A percentile compares a stretch with the other conserved stretches of the same genome.
These are phyloP conservation scores for Pseudogymnoascus pannorum DNA, from an alignment of 2,329 filamentous ascomycete genomes.

Conservation along the genomic window DNA sequence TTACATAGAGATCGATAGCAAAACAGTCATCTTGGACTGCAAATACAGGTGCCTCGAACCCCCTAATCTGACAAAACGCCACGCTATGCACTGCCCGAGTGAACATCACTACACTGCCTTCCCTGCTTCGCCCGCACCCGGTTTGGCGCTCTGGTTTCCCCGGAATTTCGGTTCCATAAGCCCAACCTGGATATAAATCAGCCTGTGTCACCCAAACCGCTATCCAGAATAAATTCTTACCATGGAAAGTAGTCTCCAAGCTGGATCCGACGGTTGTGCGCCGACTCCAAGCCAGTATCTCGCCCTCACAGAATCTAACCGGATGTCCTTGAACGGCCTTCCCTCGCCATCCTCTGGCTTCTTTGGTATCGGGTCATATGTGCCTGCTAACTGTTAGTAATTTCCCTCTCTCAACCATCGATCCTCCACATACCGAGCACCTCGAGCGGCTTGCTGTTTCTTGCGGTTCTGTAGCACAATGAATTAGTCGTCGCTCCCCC, in stretches of 20 bases:
- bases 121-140: background rate
- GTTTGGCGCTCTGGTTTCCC: background rate
- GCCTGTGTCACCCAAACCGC: background rate
- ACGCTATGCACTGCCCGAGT: slow-evolving; percentile 10
- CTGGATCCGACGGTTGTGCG: slow-evolving; percentile 85
- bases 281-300: slow-evolving; percentile 97
- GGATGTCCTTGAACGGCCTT: slow-evolving; percentile 81
- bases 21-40: background rate
- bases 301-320: slow-evolving; percentile 71
- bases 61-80: slow-evolving; percentile 10
- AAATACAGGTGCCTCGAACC: background rate
- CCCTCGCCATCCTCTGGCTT: slow-evolving; percentile 52
- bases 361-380: slow-evolving; percentile 63
- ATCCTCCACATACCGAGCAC: slow-evolving; percentile 57
- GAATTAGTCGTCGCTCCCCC: background rate
- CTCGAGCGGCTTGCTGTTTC: slow-evolving; percentile 84
- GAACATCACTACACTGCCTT: slow-evolving; percentile 8
- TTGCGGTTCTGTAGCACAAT: slow-evolving; percentile 57
- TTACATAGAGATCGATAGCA: slow-evolving; percentile 10
- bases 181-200: slow-evolving; percentile 21
- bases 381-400: slow-evolving; percentile 33
- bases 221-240: slow-evolving; percentile 37
- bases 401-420: background rate
- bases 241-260: slow-evolving; percentile 80
- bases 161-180: slow-evolving; percentile 27